Percentiles rank a stretch among this genome's conserved stretches.
Conservation (phyloP, 2,329 filamentous ascomycete genomes). For the Ampelomyces quisqualis region DNA sequence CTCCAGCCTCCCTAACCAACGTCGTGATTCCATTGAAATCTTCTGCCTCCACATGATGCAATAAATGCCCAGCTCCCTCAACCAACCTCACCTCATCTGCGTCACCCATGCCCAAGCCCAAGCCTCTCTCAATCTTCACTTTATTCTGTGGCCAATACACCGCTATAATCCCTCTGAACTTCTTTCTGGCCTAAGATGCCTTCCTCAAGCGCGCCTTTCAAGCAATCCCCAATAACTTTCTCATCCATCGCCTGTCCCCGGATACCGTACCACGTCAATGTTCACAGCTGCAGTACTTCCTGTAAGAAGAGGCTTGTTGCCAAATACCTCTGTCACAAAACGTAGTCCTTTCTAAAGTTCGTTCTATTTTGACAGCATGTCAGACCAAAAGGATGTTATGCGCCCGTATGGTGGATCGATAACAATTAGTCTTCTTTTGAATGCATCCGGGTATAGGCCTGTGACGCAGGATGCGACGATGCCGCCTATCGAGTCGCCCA, state of each 20-base stretch:
- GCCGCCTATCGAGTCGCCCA: conserved; percentile 19
- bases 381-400: conserved; percentile 4
- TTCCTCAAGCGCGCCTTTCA: conserved; percentile 9
- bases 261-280: conserved; percentile 18
- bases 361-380: conserved; percentile 1
- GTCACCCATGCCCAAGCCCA: conserved; percentile 12
- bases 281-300: conserved; percentile 11
- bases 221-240: conserved; percentile 7
- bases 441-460: conserved; percentile 8
- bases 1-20: conserved; percentile 14
- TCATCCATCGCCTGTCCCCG: conserved; percentile 8
- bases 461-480: conserved; percentile 13
- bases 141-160: conserved; percentile 11
- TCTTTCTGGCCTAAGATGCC: conserved; percentile 9
- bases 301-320: conserved; percentile 1
- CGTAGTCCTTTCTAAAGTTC: not conserved
- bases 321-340: conserved; percentile 3
- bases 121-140: conserved; percentile 13
- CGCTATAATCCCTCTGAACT: conserved; percentile 11
- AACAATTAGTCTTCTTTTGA: conserved; percentile 14
- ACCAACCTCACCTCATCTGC: conserved; percentile 12
- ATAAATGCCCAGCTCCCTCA: conserved; percentile 19
- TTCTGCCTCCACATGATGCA: conserved; percentile 16
- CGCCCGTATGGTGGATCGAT: conserved; percentile 18
- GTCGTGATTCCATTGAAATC: conserved; percentile 16